phyloP scores from a whole-genome alignment of 495 filamentous ascomycete genomes.

The Aspergillus carlsbadensis region DNA sequence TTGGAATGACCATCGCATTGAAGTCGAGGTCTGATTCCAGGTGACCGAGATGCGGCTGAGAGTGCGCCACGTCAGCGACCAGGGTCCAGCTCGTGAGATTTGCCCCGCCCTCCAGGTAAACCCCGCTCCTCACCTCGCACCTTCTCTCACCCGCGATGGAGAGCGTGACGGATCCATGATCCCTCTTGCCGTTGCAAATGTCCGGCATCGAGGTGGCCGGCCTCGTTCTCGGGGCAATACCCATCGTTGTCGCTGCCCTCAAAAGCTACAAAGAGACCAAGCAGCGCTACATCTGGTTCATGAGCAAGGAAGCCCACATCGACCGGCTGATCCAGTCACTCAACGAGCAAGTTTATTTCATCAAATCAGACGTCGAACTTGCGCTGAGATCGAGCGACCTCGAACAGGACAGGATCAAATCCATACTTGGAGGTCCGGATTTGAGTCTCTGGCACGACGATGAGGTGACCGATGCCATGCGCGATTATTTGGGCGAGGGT shows the following conservation, averaged over 20 bases:
- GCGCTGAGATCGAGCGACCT: neutral
- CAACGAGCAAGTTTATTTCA: constrained; percentile 10
- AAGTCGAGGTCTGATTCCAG: neutral
- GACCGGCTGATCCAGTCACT: constrained; percentile 6
- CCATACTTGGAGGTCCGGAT: neutral
- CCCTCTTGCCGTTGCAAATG: neutral
- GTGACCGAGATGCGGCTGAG: neutral
- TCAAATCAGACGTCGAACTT: constrained; percentile 3
- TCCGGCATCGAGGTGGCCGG: constrained; percentile 44
- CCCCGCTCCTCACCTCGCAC: neutral
- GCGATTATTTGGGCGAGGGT: constrained; percentile 5
- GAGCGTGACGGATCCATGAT: too few relatives aligned
- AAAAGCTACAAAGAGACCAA: constrained; percentile 29
- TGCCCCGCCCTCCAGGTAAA: neutral
- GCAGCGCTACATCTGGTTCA: neutral
- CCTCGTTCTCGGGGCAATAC: constrained; percentile 38
- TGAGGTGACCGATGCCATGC: constrained; percentile 1
- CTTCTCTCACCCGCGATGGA: too few relatives aligned
- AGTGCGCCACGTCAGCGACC: constrained; percentile 1
- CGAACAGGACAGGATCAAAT: neutral
- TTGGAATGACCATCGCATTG: neutral
- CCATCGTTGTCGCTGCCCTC: constrained; percentile 37
- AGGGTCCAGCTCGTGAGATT: neutral
- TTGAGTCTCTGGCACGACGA: neutral
- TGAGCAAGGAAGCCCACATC: constrained; percentile 2